Conservation (phyloP, 352 stramenopile genomes). For the Globisporangium spiculum region DNA sequence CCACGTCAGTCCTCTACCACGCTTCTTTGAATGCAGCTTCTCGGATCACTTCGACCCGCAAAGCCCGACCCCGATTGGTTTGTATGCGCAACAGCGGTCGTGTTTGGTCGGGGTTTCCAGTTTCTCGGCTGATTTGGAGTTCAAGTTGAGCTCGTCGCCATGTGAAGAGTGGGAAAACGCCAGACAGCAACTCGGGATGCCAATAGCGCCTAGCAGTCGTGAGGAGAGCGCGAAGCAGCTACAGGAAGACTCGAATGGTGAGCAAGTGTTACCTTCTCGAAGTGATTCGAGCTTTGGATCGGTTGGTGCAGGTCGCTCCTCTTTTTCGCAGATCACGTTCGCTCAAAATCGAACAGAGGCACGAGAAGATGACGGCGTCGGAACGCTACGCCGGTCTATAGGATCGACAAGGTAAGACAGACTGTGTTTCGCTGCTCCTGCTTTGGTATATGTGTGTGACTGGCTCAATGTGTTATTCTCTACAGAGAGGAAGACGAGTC, state of each 20-base stretch:
- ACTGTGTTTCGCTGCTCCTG: background rate
- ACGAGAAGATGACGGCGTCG: background rate
- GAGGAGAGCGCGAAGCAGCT: background rate
- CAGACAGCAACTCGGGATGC: conserved; percentile 30
- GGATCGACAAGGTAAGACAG: conserved; percentile 7
- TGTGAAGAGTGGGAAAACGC: conserved; percentile 43
- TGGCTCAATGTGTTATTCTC: background rate
- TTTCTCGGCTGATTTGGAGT: conserved; percentile 48
- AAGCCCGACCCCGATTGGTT: conserved; percentile 31
- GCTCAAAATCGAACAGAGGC: background rate
- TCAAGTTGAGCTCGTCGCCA: conserved; percentile 31
- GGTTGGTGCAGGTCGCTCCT: background rate
- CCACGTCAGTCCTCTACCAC: conserved; percentile 38
- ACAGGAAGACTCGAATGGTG: background rate
- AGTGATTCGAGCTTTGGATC: background rate
- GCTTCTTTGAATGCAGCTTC: conserved; percentile 72
- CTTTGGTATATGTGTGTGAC: background rate
- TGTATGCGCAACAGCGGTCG: conserved; percentile 32
- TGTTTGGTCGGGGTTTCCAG: conserved; percentile 57
- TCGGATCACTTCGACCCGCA: conserved; percentile 13
- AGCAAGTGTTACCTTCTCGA: background rate
- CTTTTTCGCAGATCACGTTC: conserved; percentile 12
- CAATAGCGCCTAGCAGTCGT: background rate
- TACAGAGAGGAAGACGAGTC: background rate
- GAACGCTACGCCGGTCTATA: background rate